Percentiles rank a stretch among this genome's conserved stretches.
Conservation (phyloP, 2,329 filamentous ascomycete species). For the Ophioceras dolichostomum region DNA sequence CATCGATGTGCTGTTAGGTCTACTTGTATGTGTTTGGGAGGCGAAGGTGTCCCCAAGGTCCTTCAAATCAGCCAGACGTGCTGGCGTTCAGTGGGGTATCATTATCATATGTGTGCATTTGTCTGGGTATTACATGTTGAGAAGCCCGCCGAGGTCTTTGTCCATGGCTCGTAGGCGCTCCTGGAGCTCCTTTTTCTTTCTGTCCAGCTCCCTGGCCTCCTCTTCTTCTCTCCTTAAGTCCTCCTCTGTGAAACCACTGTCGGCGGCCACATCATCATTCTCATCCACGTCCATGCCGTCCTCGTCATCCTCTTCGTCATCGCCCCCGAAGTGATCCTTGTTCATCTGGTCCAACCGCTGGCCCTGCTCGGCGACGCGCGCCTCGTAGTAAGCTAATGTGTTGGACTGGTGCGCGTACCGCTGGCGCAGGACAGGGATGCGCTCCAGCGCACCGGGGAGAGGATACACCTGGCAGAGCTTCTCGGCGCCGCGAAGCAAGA, state of each 20-base stretch:
- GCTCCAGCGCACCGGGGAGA: constrained; percentile 64
- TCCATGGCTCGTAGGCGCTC: constrained; percentile 39
- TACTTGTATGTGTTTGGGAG: too few relatives aligned
- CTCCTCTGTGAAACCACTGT: constrained; percentile 48
- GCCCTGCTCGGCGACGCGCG: constrained; percentile 63
- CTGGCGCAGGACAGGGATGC: constrained; percentile 59
- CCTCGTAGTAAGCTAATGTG: constrained; percentile 72
- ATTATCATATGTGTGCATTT: too few relatives aligned
- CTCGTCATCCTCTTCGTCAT: constrained; percentile 39
- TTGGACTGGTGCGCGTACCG: constrained; percentile 59
- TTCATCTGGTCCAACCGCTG: constrained; percentile 65
- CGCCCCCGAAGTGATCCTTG: constrained; percentile 42
- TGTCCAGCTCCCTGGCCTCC: constrained; percentile 43
- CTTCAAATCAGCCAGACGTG: too few relatives aligned
- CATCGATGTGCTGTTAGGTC: too few relatives aligned
- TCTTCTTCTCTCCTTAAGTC: constrained; percentile 59
- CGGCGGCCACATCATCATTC: constrained; percentile 16
- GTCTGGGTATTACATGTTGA: constrained; percentile 41
- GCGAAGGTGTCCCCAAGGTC: too few relatives aligned
- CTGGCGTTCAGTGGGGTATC: too few relatives aligned
- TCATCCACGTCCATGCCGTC: constrained; percentile 27
- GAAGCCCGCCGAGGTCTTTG: constrained; percentile 40
- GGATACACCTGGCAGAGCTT: constrained; percentile 84
- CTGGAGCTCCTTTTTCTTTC: constrained; percentile 43
- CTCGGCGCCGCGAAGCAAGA: constrained; percentile 75